A percentile compares a stretch with the other conserved stretches of the same genome.
Evolutionary conservation across 2,329 filamentous ascomycete genomes (phyloP).

Genomic region (Raffaelea albimanens): DNA sequence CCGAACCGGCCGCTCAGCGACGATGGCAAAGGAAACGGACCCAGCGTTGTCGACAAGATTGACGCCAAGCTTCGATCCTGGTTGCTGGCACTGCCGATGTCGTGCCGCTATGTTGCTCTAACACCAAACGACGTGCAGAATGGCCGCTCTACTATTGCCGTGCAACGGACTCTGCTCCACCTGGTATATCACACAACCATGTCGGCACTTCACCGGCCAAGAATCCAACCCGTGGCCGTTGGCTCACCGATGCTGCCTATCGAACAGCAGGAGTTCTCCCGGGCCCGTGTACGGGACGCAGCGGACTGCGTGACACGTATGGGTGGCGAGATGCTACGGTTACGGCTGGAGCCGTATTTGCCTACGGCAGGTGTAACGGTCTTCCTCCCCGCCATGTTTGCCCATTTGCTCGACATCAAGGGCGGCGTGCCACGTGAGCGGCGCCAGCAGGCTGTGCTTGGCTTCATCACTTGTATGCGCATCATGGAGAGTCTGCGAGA

Average conservation of each 20-base stretch:
- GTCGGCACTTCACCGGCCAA: constrained; percentile 82
- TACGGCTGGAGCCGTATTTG: constrained; percentile 67
- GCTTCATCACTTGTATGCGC: constrained; percentile 86
- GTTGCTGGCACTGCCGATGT: constrained; percentile 60
- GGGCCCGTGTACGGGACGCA: constrained; percentile 72
- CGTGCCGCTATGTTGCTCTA: constrained; percentile 57
- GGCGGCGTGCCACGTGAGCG: constrained; percentile 69
- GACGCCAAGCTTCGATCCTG: constrained; percentile 72
- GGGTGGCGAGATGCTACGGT: constrained; percentile 63
- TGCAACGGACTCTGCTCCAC: constrained; percentile 80
- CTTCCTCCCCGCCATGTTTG: constrained; percentile 84
- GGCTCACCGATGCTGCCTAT: constrained; percentile 40
- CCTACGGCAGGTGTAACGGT: constrained; percentile 88
- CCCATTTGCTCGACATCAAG: constrained; percentile 88
- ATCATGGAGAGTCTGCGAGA: constrained; percentile 82
- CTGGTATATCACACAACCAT: constrained; percentile 92
- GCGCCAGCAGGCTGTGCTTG: constrained; percentile 62
- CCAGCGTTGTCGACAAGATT: constrained; percentile 68
- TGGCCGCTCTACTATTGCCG: constrained; percentile 46
- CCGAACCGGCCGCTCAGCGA: constrained; percentile 71
- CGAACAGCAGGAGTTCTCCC: constrained; percentile 67
- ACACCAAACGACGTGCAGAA: constrained; percentile 46
- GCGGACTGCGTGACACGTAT: constrained; percentile 80
- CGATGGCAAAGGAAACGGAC: constrained; percentile 35
- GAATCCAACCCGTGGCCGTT: constrained; percentile 71